Conservation (phyloP, 2,329 filamentous ascomycete species). For the Penicillium frequentans region DNA sequence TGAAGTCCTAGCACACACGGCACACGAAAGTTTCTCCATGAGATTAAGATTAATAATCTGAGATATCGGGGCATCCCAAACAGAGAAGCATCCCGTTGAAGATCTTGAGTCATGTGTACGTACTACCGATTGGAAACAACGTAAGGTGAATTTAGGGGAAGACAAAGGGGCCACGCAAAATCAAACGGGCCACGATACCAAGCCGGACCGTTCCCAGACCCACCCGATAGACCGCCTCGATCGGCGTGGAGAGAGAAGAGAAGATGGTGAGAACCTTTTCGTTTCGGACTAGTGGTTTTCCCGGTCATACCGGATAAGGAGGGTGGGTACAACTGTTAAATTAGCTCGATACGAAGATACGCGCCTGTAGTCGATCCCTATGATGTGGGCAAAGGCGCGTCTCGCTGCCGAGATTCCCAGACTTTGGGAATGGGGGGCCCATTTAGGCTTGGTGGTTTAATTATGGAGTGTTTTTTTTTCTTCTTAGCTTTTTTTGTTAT, state of each 20-base stretch:
- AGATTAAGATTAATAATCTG: too few species aligned
- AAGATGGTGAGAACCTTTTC: not conserved
- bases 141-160: conserved; percentile 1
- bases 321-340: conserved; percentile 2
- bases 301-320: conserved; percentile 4
- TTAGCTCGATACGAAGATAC: conserved; percentile 11
- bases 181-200: conserved; percentile 10
- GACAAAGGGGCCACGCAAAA: conserved; percentile 2
- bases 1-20: conserved; percentile 14
- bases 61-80: not conserved
- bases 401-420: conserved; percentile 16
- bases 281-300: conserved; percentile 1
- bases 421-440: not conserved
- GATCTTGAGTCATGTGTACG: not conserved
- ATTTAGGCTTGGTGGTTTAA: not conserved
- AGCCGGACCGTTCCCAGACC: conserved; percentile 25
- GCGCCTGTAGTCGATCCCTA: conserved; percentile 7
- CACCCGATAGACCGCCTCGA: conserved; percentile 23
- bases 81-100: not conserved
- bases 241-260: conserved; percentile 15
- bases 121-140: conserved; percentile 6
- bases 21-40: conserved; percentile 4
- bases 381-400: conserved; percentile 5
- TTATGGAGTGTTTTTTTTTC: not conserved
- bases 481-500: not conserved